Evolutionary conservation across 2,329 filamentous ascomycete species (phyloP), one percentile per base, ranked within the genome.

Genomic region (Cercospora canescens): DNA sequence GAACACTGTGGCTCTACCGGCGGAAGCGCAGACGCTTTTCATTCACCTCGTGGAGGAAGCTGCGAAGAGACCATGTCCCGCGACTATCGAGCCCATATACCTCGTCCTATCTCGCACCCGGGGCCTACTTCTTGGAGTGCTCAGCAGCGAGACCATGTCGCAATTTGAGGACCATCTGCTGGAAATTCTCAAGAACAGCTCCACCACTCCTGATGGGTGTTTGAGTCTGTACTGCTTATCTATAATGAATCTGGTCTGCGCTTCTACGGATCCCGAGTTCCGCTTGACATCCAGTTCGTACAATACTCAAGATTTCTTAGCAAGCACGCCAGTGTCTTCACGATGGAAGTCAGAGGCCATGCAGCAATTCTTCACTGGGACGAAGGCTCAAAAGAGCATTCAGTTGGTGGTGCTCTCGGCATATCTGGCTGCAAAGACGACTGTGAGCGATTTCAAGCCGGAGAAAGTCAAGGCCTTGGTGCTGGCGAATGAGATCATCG

Each of bases 181-280:
- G 21, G 68, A 70, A 8, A 77, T 79, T 18, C 63, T 80, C 2
- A 70, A 72, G 24, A 74, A 71, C 59, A 73, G 67, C 52, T 55
- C 69, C 58, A 64, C 69, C 64, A 59, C 67, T 4, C 32, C 71
- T 37, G 74, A 78, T 41, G 72, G 77, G 30, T 73, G 73, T 50
- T 63, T 78, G 8, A 74, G 71, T 12, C 68, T 80, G 9, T 73
- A 77, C 59, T 79, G 78, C 64, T 68, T 80, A 16, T 74, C 75
- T 0, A 77, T 79, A 65, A 78, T 79, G 73, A 74, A 75, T 18
- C 68, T 71, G 9, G 71, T 77, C 39, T 65, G 69, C 37, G 67
- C 50, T 3, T 72, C 71, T 26, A 55, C 69, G 2, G 71, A 74
- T 8, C 69, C 72, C 1, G 63, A 71, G 4, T 68, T 66, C 12